Evolutionary conservation across 345 rosid genomes (phyloP).

Genomic region (Gynandropsis gynandra): DNA sequence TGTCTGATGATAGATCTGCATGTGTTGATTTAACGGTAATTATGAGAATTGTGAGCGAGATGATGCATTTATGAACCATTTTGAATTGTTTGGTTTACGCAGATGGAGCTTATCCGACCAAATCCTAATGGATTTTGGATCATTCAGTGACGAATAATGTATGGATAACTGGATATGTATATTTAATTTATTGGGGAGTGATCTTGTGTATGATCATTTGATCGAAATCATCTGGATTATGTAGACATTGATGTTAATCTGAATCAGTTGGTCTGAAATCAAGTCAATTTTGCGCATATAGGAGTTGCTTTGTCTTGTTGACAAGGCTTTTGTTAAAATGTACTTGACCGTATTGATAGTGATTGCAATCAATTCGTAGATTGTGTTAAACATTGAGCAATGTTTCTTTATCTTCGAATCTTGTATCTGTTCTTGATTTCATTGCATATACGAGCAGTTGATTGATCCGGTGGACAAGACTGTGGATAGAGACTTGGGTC

Average conservation of each 20-base stretch:
- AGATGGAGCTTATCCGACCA: too few relatives aligned
- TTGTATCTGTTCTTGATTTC: neutral
- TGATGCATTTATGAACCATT: too few relatives aligned
- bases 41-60: neutral
- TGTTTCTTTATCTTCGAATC: neutral
- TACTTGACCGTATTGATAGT: neutral
- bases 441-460: slow-evolving; percentile 36
- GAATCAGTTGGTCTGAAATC: too few relatives aligned
- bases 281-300: too few relatives aligned
- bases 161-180: too few relatives aligned
- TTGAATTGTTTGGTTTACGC: neutral
- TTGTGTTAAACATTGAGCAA: neutral
- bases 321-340: too few relatives aligned
- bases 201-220: neutral
- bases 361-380: neutral
- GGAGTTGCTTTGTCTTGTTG: too few relatives aligned
- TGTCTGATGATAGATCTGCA: slow-evolving; percentile 2
- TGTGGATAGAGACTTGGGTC: slow-evolving; percentile 71
- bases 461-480: slow-evolving; percentile 93
- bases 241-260: neutral
- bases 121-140: too few relatives aligned
- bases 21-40: neutral
- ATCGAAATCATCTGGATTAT: neutral
- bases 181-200: too few relatives aligned
- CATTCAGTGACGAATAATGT: too few relatives aligned